Conservation (phyloP, 2,329 filamentous ascomycete genomes). For the Fusarium poae region DNA sequence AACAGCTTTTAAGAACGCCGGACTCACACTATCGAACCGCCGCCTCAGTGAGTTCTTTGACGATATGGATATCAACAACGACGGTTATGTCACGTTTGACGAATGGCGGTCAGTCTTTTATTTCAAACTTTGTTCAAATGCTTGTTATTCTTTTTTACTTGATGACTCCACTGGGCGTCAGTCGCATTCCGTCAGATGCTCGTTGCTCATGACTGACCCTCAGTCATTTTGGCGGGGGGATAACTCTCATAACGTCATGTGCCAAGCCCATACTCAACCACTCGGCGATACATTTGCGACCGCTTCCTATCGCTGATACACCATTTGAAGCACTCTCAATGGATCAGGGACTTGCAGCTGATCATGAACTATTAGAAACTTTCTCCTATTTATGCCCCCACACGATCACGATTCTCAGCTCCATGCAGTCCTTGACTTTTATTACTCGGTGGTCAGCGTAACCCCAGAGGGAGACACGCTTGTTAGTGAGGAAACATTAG, state of each 20-base stretch:
- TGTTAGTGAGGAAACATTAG: constrained; percentile 88
- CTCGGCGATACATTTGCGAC: constrained; percentile 26
- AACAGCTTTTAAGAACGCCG: constrained; percentile 80
- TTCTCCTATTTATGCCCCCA: constrained; percentile 87
- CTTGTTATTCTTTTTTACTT: neutral
- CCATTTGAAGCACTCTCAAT: constrained; percentile 8
- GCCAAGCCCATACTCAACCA: constrained; percentile 40
- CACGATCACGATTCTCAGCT: constrained; percentile 76
- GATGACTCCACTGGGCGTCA: constrained; percentile 18
- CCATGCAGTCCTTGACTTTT: constrained; percentile 88
- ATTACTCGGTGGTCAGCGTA: constrained; percentile 87
- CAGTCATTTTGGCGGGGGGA: constrained; percentile 47
- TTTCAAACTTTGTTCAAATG: constrained; percentile 21
- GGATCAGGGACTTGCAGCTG: constrained; percentile 36
- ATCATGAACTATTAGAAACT: constrained; percentile 72
- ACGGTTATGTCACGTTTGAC: constrained; percentile 88
- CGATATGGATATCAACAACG: constrained; percentile 89
- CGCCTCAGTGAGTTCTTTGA: constrained; percentile 88
- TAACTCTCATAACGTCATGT: constrained; percentile 48
- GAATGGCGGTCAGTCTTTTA: constrained; percentile 89
- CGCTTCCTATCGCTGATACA: constrained; percentile 5
- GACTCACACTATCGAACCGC: constrained; percentile 80
- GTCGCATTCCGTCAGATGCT: constrained; percentile 42
- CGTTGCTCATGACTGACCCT: constrained; percentile 44
- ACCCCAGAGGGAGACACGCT: constrained; percentile 94